phyloP scores from a whole-genome alignment of 768 basidiomycete species.

The Aureoboletus auriporus region DNA sequence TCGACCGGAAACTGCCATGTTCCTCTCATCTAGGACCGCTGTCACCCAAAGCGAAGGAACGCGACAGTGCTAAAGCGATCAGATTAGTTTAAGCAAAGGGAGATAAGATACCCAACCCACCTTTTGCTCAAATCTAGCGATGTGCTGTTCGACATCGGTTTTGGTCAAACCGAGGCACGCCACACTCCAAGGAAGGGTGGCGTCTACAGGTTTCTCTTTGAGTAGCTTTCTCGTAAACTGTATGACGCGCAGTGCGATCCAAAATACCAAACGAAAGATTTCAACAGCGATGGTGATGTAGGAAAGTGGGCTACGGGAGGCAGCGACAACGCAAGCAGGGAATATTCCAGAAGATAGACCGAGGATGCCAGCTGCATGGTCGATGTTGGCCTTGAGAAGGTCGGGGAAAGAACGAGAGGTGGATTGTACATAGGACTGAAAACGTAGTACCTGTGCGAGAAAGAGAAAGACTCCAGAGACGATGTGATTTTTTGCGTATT shows the following conservation, averaged over 20 bases:
- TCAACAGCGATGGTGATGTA: slow-evolving; percentile 45
- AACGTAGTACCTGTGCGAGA: slow-evolving; percentile 49
- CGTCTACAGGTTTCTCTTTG: slow-evolving; percentile 18
- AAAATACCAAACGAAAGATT: slow-evolving; percentile 47
- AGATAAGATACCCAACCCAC: slow-evolving; percentile 2
- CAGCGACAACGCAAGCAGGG: slow-evolving; percentile 47
- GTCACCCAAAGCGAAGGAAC: slow-evolving; percentile 41
- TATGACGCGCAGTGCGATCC: slow-evolving; percentile 45
- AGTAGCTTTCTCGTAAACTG: slow-evolving; percentile 27
- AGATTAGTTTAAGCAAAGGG: not conserved
- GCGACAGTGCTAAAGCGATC: slow-evolving; percentile 8
- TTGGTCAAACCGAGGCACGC: slow-evolving; percentile 35
- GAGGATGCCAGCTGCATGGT: slow-evolving; percentile 36
- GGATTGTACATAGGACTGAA: slow-evolving; percentile 41
- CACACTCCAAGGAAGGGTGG: slow-evolving; percentile 41
- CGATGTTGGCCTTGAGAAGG: slow-evolving; percentile 31
- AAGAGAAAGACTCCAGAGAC: slow-evolving; percentile 47
- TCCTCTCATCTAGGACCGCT: slow-evolving; percentile 43
- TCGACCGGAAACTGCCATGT: slow-evolving; percentile 55
- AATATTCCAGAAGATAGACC: slow-evolving; percentile 59
- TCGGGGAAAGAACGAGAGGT: slow-evolving; percentile 22
- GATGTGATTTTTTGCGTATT: slow-evolving; percentile 43
- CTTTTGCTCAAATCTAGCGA: slow-evolving; percentile 21
- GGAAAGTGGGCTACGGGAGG: slow-evolving; percentile 36
- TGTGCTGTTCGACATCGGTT: slow-evolving; percentile 21